A percentile compares a stretch with the other conserved stretches of the same genome.
Evolutionary conservation across 1,284 basidiomycete genomes (phyloP).

Genomic region (Sanghuangporus sanghuang): DNA sequence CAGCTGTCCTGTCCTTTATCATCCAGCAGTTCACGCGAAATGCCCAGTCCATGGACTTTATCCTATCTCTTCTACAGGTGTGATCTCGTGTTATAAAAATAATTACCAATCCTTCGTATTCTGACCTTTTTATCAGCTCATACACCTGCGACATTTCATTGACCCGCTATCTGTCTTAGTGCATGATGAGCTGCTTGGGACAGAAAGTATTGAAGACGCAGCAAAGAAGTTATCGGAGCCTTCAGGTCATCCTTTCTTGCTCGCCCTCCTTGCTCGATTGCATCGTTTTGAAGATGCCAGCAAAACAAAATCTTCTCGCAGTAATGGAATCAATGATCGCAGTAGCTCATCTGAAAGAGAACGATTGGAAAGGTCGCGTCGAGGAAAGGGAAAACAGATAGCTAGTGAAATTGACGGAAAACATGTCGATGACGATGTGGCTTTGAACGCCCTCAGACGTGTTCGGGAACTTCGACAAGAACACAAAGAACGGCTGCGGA

Average conservation of each 20-base stretch:
- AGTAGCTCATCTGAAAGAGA: not conserved
- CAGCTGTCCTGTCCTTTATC: slow-evolving; percentile 47
- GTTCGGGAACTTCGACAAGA: slow-evolving; percentile 34
- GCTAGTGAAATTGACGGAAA: not conserved
- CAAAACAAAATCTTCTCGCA: not conserved
- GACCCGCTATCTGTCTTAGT: slow-evolving; percentile 50
- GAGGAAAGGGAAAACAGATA: not conserved
- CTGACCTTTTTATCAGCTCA: slow-evolving; percentile 36
- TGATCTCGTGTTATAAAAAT: slow-evolving; percentile 3
- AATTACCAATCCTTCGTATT: not conserved
- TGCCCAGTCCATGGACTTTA: slow-evolving; percentile 47
- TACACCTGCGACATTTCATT: slow-evolving; percentile 62
- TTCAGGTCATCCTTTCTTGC: slow-evolving; percentile 34
- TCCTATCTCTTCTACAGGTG: slow-evolving; percentile 59
- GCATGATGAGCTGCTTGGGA: slow-evolving; percentile 27
- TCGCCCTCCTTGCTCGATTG: slow-evolving; percentile 36
- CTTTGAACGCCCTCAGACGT: slow-evolving; percentile 22
- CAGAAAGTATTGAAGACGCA: slow-evolving; percentile 19
- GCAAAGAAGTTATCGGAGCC: slow-evolving; percentile 23
- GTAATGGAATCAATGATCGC: not conserved
- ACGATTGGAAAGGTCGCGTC: not conserved
- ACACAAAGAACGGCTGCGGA: slow-evolving; percentile 32
- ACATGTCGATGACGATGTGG: not conserved
- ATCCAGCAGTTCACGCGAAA: slow-evolving; percentile 50
- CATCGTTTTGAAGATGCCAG: slow-evolving; percentile 18